Evolutionary conservation across 2,329 filamentous ascomycete species (phyloP).

Genomic region (Clonostachys rhizophaga): DNA sequence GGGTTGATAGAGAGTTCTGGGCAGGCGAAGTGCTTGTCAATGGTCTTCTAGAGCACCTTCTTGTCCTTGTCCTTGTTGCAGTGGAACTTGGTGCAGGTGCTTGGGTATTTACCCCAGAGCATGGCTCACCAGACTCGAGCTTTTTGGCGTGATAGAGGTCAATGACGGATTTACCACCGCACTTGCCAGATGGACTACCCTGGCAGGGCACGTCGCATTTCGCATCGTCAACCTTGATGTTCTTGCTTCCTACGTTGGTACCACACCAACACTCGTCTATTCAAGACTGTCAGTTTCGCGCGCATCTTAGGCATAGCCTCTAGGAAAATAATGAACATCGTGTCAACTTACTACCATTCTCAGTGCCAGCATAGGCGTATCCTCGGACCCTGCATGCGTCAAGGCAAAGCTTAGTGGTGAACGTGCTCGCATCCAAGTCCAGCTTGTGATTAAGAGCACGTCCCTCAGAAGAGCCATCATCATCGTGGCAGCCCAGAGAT

Average conservation of each 20-base stretch:
- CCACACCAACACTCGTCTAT: conserved; percentile 43
- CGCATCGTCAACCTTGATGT: conserved; percentile 20
- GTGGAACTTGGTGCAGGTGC: too few species aligned
- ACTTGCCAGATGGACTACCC: conserved; percentile 35
- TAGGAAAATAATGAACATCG: not conserved
- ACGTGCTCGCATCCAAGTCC: conserved; percentile 21
- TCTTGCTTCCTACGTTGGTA: conserved; percentile 45
- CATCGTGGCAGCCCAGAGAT: conserved; percentile 58
- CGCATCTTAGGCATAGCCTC: not conserved
- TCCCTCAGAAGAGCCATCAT: conserved; percentile 27
- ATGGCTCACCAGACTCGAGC: conserved; percentile 41
- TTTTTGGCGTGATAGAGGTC: conserved; percentile 42
- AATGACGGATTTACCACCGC: conserved; percentile 35
- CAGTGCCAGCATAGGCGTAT: conserved; percentile 42
- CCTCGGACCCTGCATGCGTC: conserved; percentile 33
- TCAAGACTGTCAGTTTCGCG: not conserved
- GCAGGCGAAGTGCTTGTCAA: too few species aligned
- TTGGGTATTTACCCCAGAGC: conserved; percentile 29
- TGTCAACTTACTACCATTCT: conserved; percentile 28
- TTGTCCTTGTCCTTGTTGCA: too few species aligned
- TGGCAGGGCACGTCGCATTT: conserved; percentile 48
- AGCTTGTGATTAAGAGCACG: conserved; percentile 39
- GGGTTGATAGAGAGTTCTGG: not conserved
- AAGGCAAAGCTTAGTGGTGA: conserved; percentile 38
- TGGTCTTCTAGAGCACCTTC: too few species aligned